Conservation (phyloP, 2,329 filamentous ascomycete species). For the Fusarium sp. region DNA sequence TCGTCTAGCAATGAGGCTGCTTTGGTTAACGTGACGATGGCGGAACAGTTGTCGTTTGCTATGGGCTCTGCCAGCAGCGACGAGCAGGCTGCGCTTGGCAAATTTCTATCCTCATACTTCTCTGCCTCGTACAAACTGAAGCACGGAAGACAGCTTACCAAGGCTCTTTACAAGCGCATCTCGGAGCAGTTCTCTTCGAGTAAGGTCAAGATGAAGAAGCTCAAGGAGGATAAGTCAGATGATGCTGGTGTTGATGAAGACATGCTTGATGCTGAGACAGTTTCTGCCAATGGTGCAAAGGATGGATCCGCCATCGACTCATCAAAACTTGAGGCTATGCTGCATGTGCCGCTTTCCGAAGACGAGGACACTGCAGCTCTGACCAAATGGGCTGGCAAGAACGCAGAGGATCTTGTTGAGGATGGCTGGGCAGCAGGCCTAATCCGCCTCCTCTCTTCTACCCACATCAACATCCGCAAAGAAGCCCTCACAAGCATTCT, state of each 20-base stretch:
- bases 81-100: constrained; percentile 63
- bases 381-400: constrained; percentile 80
- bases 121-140: constrained; percentile 67
- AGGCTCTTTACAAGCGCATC: constrained; percentile 52
- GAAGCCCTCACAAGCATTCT: constrained; percentile 81
- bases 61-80: constrained; percentile 65
- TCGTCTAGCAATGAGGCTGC: constrained; percentile 59
- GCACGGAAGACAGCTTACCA: constrained; percentile 55
- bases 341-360: constrained; percentile 63
- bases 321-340: constrained; percentile 66
- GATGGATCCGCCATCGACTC: constrained; percentile 49
- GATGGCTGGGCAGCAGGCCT: constrained; percentile 80
- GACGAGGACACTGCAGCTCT: constrained; percentile 68
- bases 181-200: constrained; percentile 50
- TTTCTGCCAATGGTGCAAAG: constrained; percentile 5
- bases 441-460: constrained; percentile 81
- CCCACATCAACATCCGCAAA: constrained; percentile 81
- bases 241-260: constrained; percentile 37
- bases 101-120: constrained; percentile 72
- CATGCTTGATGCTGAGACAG: constrained; percentile 32
- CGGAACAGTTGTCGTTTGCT: constrained; percentile 84
- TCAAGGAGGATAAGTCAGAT: constrained; percentile 34
- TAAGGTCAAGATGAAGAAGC: constrained; percentile 46
- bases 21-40: constrained; percentile 76
- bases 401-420: constrained; percentile 83